Evolutionary conservation across 208 protist genomes (phyloP).

Genomic region (Wallacemonas rigidus): DNA sequence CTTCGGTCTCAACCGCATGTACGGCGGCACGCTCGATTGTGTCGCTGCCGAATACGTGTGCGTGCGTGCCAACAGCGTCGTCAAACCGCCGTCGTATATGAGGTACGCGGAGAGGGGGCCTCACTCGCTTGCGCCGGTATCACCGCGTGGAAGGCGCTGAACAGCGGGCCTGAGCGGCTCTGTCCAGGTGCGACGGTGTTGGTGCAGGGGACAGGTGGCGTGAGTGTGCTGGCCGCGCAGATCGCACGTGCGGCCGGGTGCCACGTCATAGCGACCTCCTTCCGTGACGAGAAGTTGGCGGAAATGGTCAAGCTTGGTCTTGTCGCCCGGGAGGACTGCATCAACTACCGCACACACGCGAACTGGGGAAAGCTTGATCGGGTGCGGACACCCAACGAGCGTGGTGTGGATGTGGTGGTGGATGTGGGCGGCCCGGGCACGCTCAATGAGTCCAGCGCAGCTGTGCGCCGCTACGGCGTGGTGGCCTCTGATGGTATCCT

Average conservation of each 20-base stretch:
- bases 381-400: conserved; percentile 23
- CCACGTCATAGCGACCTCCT: conserved; percentile 33
- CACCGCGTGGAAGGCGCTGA: conserved; percentile 35
- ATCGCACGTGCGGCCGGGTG: conserved; percentile 31
- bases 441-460: conserved; percentile 28
- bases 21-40: conserved; percentile 27
- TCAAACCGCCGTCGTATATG: conserved; percentile 27
- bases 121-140: conserved; percentile 32
- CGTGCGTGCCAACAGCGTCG: conserved; percentile 19
- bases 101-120: conserved; percentile 29
- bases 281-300: conserved; percentile 27
- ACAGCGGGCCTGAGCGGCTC: conserved; percentile 26
- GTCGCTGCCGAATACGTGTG: conserved; percentile 33
- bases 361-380: conserved; percentile 30
- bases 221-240: conserved; percentile 38
- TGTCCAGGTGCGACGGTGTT: conserved; percentile 33
- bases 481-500: conserved; percentile 21
- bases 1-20: conserved; percentile 23
- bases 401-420: conserved; percentile 35
- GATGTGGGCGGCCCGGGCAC: conserved; percentile 29
- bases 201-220: conserved; percentile 39
- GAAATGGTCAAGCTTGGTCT: conserved; percentile 26
- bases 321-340: conserved; percentile 28
- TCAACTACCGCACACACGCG: conserved; percentile 33
- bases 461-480: conserved; percentile 24